Evolutionary conservation across 768 basidiomycete genomes (phyloP).

Genomic region (Coprinopsis cinerea): DNA sequence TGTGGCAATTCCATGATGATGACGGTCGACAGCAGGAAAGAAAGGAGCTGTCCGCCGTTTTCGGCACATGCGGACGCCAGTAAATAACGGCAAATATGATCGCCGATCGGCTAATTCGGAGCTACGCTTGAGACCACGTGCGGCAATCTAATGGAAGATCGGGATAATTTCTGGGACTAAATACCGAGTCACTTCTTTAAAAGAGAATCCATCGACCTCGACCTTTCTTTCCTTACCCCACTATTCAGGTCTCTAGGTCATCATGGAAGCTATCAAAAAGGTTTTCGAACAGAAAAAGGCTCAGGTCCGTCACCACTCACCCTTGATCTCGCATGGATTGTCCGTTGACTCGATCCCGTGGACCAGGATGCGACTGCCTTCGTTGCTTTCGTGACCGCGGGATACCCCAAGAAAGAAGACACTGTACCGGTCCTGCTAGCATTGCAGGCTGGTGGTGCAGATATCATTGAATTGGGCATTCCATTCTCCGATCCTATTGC

Average conservation of each 20-base stretch:
- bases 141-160: slow-evolving; percentile 5
- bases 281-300: slow-evolving; percentile 64
- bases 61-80: neutral
- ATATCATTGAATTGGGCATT: slow-evolving; percentile 92
- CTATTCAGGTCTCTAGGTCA: slow-evolving; percentile 11
- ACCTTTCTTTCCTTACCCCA: slow-evolving; percentile 10
- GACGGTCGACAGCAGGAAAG: neutral
- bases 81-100: slow-evolving; percentile 5
- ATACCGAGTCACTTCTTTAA: slow-evolving; percentile 16
- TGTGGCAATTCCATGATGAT: slow-evolving; percentile 44
- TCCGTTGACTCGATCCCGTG: too few relatives aligned
- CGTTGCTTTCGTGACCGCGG: slow-evolving; percentile 91
- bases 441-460: slow-evolving; percentile 90
- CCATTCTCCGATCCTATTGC: slow-evolving; percentile 97
- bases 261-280: slow-evolving; percentile 67
- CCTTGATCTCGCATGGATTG: too few relatives aligned
- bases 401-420: slow-evolving; percentile 72
- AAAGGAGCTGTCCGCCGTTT: neutral
- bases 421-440: slow-evolving; percentile 87
- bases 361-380: slow-evolving; percentile 53
- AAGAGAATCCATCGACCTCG: slow-evolving; percentile 15
- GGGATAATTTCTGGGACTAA: slow-evolving; percentile 3
- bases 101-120: neutral
- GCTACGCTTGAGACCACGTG: neutral
- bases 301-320: slow-evolving; percentile 33